Conservation (phyloP, 176 grass and related monocot species). For the Oryza australiensis region DNA sequence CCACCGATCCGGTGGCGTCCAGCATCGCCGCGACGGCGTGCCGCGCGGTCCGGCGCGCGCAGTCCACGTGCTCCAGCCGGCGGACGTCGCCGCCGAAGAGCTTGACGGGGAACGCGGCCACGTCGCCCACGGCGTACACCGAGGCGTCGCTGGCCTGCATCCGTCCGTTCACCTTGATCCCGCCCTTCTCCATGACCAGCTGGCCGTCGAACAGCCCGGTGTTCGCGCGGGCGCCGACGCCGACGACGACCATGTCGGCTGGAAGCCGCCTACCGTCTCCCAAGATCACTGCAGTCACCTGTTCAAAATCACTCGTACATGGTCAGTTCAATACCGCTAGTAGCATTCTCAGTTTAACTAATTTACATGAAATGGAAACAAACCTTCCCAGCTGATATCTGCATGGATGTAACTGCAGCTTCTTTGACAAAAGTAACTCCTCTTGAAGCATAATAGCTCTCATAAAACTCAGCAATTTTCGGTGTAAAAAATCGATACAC, state of each 20-base stretch:
- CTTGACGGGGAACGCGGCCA: conserved; percentile 75
- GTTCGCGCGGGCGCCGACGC: conserved; percentile 79
- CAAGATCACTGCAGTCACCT: conserved; percentile 67
- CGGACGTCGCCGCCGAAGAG: conserved; percentile 51
- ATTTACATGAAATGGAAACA: background rate
- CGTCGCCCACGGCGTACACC: conserved; percentile 92
- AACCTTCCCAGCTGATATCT: conserved; percentile 60
- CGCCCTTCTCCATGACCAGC: conserved; percentile 63
- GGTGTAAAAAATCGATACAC: conserved; percentile 78
- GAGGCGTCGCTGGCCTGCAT: conserved; percentile 78
- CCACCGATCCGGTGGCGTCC: conserved; percentile 17
- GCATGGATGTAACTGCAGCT: conserved; percentile 60
- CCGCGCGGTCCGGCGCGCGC: conserved; percentile 70
- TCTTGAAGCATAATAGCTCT: conserved; percentile 67
- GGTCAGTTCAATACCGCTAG: background rate
- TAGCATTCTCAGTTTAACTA: background rate
- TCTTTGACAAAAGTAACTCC: conserved; percentile 79
- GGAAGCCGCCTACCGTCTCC: conserved; percentile 61
- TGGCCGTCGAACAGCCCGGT: conserved; percentile 57
- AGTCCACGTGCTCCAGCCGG: conserved; percentile 87
- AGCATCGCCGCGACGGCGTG: conserved; percentile 69
- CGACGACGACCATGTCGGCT: conserved; percentile 76
- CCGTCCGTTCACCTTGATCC: conserved; percentile 81
- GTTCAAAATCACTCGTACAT: background rate
- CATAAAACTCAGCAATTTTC: conserved; percentile 76